Percentiles rank a stretch among this genome's conserved stretches.
Conservation (phyloP, 129 eudicot genomes). For the Artemisia argyi region DNA sequence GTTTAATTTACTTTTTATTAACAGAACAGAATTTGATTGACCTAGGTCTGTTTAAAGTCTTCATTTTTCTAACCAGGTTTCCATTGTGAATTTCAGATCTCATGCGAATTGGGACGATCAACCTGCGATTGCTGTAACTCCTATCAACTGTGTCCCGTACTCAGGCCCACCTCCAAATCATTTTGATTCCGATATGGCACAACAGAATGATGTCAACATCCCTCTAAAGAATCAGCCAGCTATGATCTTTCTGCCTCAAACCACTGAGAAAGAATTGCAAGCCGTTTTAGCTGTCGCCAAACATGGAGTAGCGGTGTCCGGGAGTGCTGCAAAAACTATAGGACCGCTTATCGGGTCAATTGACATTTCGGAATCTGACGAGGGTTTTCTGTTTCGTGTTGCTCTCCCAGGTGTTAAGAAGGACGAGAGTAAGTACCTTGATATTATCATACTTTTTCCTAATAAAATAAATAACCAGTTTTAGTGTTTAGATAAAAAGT, state of each 20-base stretch:
- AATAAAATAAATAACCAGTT: too few species aligned
- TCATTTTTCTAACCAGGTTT: neutral
- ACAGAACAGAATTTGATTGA: neutral
- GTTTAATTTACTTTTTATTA: too few species aligned
- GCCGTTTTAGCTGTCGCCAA: slow-evolving; percentile 40
- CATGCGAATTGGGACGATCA: slow-evolving; percentile 27
- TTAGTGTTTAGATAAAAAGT: too few species aligned
- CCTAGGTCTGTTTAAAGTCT: neutral
- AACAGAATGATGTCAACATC: slow-evolving; percentile 9
- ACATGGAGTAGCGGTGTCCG: slow-evolving; percentile 53
- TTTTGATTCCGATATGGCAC: slow-evolving; percentile 17
- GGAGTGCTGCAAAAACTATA: slow-evolving; percentile 63
- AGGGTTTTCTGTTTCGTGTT: slow-evolving; percentile 60
- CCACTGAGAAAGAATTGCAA: slow-evolving; percentile 52
- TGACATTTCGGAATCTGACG: slow-evolving; percentile 64
- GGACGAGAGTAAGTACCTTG: slow-evolving; percentile 55
- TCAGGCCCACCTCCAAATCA: slow-evolving; percentile 35
- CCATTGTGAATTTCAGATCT: slow-evolving; percentile 28
- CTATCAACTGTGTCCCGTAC: slow-evolving; percentile 46
- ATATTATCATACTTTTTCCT: too few species aligned
- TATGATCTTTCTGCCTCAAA: slow-evolving; percentile 54
- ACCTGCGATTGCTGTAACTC: slow-evolving; percentile 42
- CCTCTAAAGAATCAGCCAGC: slow-evolving; percentile 38
- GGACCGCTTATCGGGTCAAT: slow-evolving; percentile 55
- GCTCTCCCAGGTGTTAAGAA: slow-evolving; percentile 81